These are phyloP conservation scores for Pilasporangium apinafurcum DNA, from an alignment of 352 stramenopile species.

Conservation along the genomic window DNA sequence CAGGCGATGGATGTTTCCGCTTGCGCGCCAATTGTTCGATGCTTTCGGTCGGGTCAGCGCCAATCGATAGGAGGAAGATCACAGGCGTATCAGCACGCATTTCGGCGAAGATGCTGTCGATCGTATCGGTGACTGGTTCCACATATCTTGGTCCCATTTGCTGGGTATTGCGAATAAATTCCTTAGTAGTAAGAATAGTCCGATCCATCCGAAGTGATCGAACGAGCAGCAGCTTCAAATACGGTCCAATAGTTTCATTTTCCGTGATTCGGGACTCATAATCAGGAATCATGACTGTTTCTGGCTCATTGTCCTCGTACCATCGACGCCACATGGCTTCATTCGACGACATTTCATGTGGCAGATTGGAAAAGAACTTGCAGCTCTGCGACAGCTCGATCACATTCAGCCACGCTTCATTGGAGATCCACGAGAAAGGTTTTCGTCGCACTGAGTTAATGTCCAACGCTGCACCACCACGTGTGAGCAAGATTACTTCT, in stretches of 20 bases:
- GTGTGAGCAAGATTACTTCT: conserved; percentile 94
- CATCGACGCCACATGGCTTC: conserved; percentile 95
- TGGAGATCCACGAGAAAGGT: conserved; percentile 96
- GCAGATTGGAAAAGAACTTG: conserved; percentile 96
- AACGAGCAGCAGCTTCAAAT: conserved; percentile 96
- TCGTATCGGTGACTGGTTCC: conserved; percentile 98
- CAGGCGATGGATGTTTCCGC: conserved; percentile 94
- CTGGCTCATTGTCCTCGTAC: conserved; percentile 98
- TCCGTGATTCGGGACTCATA: conserved; percentile 93
- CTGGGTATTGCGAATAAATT: conserved; percentile 96
- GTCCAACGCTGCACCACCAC: conserved; percentile 94
- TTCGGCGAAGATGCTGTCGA: conserved; percentile 96
- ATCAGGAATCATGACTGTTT: conserved; percentile 93
- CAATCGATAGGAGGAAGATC: conserved; percentile 97
- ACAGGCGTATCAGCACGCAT: conserved; percentile 95
- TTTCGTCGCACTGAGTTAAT: conserved; percentile 96
- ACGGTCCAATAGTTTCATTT: conserved; percentile 92
- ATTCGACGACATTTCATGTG: conserved; percentile 95
- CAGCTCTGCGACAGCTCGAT: conserved; percentile 93
- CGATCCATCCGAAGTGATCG: conserved; percentile 96
- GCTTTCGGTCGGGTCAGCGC: conserved; percentile 95
- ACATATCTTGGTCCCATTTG: conserved; percentile 96
- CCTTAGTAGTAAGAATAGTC: conserved; percentile 95
- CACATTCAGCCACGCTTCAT: conserved; percentile 97
- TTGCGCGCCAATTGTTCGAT: conserved; percentile 96